phyloP scores from a whole-genome alignment of 2,329 filamentous ascomycete genomes.

The Venturiaceae sp. region DNA sequence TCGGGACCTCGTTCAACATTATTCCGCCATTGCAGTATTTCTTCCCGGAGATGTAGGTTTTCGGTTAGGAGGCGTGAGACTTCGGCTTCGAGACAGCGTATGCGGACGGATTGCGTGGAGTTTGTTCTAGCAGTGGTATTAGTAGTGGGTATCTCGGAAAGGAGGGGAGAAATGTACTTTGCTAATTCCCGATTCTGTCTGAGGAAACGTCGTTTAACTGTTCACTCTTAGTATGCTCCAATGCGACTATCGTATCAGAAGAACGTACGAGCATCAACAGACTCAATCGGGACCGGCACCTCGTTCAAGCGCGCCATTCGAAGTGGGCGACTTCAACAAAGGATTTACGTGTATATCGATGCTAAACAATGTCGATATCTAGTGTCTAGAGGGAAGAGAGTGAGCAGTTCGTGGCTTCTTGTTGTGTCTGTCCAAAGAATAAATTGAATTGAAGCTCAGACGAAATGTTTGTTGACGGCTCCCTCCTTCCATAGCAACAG shows the following conservation, averaged over 20 bases:
- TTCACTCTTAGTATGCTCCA: conserved; percentile 31
- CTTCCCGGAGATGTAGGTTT: conserved; percentile 62
- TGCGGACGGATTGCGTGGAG: conserved; percentile 66
- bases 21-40: conserved; percentile 60
- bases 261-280: conserved; percentile 59
- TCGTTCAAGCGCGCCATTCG: conserved; percentile 75
- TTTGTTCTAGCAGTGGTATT: conserved; percentile 45
- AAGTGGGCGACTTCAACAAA: too few relatives aligned
- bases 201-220: conserved; percentile 75
- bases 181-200: conserved; percentile 80
- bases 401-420: neutral
- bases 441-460: too few relatives aligned
- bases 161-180: conserved; percentile 24
- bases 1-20: conserved; percentile 53
- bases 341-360: neutral
- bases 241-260: conserved; percentile 10
- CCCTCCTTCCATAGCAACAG: too few relatives aligned
- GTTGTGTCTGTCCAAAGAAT: neutral
- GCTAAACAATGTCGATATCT: neutral
- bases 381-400: neutral
- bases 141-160: neutral
- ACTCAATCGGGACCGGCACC: conserved; percentile 57
- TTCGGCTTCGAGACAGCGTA: conserved; percentile 68
- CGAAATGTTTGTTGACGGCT: too few relatives aligned
- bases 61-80: conserved; percentile 66